Percentiles rank a stretch among this genome's conserved stretches.
phyloP scores from a whole-genome alignment of 441 rosid species.

The Euphorbia celastroides region DNA sequence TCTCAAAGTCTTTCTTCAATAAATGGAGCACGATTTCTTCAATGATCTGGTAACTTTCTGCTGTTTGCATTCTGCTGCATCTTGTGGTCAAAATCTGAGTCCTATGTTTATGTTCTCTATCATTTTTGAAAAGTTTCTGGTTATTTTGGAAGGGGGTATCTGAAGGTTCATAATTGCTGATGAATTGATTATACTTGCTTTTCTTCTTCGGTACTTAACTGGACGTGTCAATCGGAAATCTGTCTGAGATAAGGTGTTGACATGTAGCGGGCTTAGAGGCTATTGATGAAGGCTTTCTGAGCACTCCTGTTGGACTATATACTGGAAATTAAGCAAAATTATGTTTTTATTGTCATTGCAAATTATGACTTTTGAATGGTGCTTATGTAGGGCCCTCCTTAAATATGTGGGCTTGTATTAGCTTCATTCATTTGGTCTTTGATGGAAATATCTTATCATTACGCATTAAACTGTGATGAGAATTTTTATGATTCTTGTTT shows the following conservation, averaged over 20 bases:
- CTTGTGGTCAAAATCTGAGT: conserved; percentile 1
- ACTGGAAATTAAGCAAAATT: not conserved
- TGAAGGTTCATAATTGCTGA: not conserved
- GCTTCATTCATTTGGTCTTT: not conserved
- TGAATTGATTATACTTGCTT: not conserved
- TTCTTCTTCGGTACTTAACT: not conserved
- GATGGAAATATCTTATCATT: not conserved
- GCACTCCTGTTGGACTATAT: not conserved
- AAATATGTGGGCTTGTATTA: not conserved
- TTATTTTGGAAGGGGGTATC: not conserved
- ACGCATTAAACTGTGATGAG: not conserved
- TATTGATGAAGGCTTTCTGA: not conserved
- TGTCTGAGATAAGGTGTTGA: conserved; percentile 1
- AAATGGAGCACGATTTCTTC: not conserved
- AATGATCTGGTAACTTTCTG: not conserved
- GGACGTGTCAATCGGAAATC: not conserved
- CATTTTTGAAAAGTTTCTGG: not conserved
- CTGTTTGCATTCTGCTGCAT: not conserved
- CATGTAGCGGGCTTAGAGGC: not conserved
- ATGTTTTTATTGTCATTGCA: not conserved
- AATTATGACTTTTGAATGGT: not conserved
- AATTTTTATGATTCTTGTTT: not conserved
- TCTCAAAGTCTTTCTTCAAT: not conserved
- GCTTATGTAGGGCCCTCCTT: not conserved
- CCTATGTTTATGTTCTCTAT: not conserved